Evolutionary conservation across 2,329 filamentous ascomycete genomes (phyloP), one percentile per base, ranked within the genome.

Genomic region (Tolypocladium cylindrosporum): DNA sequence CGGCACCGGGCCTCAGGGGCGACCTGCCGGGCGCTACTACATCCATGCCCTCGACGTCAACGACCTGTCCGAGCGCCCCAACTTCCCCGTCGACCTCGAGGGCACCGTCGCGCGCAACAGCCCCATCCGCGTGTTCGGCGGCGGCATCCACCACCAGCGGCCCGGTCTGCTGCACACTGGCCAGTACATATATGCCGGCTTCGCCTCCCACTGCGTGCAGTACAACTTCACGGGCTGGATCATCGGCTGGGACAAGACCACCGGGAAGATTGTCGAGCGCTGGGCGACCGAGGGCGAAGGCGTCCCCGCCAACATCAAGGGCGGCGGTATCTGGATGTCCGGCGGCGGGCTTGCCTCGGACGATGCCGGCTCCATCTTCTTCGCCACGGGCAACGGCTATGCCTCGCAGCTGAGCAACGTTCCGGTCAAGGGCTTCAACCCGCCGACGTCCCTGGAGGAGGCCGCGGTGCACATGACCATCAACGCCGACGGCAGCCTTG

Each of bases 141-240:
- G 78, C 4, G 81, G 81, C 0, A 75, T 79, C 4, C 73, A 80
- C 42, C 73, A 80, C 39, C 80, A 83, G 62, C 72, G 79, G 9
- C 78, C 81, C 0, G 75, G 72, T 4, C 65, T 84, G 14, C 69
- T 77, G 1, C 69, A 78, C 31, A 67, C 76, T 0, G 77, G 77
- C 2, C 71, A 76, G 55, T 74, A 72, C 50, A 69, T 84, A 7
- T 81, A 82, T 57, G 78, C 75, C 0, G 79, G 73, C 0, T 83
- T 83, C 60, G 80, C 79, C 0, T 80, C 79, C 11, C 77, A 83
- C 60, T 84, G 80, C 55, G 80, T 81, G 31, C 72, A 78, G 57
- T 83, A 77, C 65, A 81, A 83, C 63, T 82, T 82, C 60, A 81
- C 79, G 1, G 79, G 79, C 31, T 77, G 76, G 70, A 69, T 82